These are phyloP conservation scores for Moniliophthora roreri DNA, from an alignment of 1,284 basidiomycete genomes.

Conservation along the genomic window DNA sequence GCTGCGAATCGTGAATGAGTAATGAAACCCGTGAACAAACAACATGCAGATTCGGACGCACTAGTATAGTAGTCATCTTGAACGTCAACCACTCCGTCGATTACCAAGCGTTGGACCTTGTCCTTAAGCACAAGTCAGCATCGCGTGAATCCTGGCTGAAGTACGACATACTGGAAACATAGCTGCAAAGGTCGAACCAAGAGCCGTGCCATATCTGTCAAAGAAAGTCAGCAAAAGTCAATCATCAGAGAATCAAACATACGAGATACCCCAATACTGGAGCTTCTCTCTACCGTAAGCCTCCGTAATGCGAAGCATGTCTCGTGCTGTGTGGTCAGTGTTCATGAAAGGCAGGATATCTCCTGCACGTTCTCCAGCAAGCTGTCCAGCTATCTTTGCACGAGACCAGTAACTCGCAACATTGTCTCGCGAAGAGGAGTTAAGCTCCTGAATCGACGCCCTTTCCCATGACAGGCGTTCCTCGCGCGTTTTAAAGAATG, in stretches of 20 bases:
- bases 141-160: too few species aligned
- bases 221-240: neutral
- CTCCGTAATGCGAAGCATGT: conserved; percentile 48
- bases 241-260: conserved; percentile 15
- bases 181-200: conserved; percentile 45
- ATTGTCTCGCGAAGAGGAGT: conserved; percentile 23
- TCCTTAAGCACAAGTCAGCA: conserved; percentile 25
- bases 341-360: conserved; percentile 37
- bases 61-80: conserved; percentile 32
- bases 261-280: conserved; percentile 57
- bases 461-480: conserved; percentile 30
- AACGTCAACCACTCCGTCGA: conserved; percentile 32
- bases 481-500: conserved; percentile 30
- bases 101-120: conserved; percentile 35
- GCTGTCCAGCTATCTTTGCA: conserved; percentile 28
- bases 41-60: too few species aligned
- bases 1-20: too few species aligned
- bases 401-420: conserved; percentile 22
- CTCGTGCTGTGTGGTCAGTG: conserved; percentile 44
- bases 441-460: conserved; percentile 18
- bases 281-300: conserved; percentile 45
- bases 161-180: conserved; percentile 46
- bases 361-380: conserved; percentile 30
- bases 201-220: conserved; percentile 42
- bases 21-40: too few species aligned